Conservation (phyloP, 2,329 filamentous ascomycete species). For the Trichophyton rubrum region DNA sequence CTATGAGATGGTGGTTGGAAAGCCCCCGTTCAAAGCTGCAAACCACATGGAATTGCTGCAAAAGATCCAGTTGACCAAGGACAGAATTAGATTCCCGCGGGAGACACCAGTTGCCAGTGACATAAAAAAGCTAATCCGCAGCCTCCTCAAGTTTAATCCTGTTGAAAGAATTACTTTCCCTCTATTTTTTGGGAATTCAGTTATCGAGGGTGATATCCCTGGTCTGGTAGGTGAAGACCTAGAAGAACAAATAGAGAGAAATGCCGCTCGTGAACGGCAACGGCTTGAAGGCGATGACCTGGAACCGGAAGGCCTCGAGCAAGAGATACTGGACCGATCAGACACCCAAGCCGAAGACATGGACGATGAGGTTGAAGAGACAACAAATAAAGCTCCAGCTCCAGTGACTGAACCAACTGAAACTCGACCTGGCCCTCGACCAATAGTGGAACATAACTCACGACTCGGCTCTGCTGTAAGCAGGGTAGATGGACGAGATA, state of each 20-base stretch:
- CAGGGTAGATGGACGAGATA: neutral
- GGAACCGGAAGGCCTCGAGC: neutral
- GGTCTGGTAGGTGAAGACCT: conserved; percentile 65
- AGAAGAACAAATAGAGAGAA: conserved; percentile 14
- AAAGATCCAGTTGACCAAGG: conserved; percentile 80
- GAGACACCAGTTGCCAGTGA: conserved; percentile 59
- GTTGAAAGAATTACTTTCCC: conserved; percentile 76
- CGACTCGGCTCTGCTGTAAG: neutral
- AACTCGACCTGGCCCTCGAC: neutral
- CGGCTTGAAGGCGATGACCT: conserved; percentile 6
- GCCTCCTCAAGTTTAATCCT: conserved; percentile 71
- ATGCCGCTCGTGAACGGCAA: conserved; percentile 5
- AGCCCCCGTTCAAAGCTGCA: conserved; percentile 76
- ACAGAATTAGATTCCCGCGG: conserved; percentile 69
- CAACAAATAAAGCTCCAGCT: conserved; percentile 3
- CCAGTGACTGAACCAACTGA: neutral
- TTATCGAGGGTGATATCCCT: conserved; percentile 65
- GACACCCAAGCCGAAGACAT: neutral
- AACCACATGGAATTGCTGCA: conserved; percentile 91
- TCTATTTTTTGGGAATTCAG: conserved; percentile 64
- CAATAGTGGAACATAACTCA: neutral
- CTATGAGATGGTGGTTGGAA: conserved; percentile 88
- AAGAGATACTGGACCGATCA: neutral
- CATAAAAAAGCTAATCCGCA: conserved; percentile 68
- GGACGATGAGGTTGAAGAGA: neutral